A percentile compares a stretch with the other conserved stretches of the same genome.
These are phyloP conservation scores for Populus ilicifolia DNA, from an alignment of 345 rosid genomes.

Conservation along the genomic window DNA sequence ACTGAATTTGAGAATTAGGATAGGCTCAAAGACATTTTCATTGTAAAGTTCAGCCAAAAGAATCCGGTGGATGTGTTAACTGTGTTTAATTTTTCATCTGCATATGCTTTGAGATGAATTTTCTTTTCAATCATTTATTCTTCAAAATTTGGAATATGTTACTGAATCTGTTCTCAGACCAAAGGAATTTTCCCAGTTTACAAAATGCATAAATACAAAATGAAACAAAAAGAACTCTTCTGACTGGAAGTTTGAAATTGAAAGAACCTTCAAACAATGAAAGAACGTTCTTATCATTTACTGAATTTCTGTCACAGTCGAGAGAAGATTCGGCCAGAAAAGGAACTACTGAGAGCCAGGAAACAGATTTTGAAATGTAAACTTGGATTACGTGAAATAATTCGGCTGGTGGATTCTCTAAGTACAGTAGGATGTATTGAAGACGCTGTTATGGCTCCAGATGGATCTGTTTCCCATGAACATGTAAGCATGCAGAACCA, in stretches of 20 bases:
- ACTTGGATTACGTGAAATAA: slow-evolving; percentile 86
- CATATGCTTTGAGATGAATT: neutral
- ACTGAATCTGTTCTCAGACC: neutral
- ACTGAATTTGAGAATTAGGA: neutral
- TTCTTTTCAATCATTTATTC: neutral
- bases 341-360: slow-evolving; percentile 78
- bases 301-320: slow-evolving; percentile 49
- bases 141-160: neutral
- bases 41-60: neutral
- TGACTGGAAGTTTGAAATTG: neutral
- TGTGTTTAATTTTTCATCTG: neutral
- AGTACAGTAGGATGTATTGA: slow-evolving; percentile 83
- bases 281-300: neutral
- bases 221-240: neutral
- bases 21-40: neutral
- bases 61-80: neutral
- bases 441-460: slow-evolving; percentile 78
- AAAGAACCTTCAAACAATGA: neutral
- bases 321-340: slow-evolving; percentile 90
- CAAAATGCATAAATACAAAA: neutral
- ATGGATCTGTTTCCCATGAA: slow-evolving; percentile 95
- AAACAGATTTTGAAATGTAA: slow-evolving; percentile 85
- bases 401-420: slow-evolving; percentile 72
- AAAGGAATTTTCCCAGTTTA: neutral
- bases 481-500: slow-evolving; percentile 45